These are phyloP conservation scores for Chlorella ohadii DNA, from an alignment of 139 green algal genomes.

Conservation along the genomic window DNA sequence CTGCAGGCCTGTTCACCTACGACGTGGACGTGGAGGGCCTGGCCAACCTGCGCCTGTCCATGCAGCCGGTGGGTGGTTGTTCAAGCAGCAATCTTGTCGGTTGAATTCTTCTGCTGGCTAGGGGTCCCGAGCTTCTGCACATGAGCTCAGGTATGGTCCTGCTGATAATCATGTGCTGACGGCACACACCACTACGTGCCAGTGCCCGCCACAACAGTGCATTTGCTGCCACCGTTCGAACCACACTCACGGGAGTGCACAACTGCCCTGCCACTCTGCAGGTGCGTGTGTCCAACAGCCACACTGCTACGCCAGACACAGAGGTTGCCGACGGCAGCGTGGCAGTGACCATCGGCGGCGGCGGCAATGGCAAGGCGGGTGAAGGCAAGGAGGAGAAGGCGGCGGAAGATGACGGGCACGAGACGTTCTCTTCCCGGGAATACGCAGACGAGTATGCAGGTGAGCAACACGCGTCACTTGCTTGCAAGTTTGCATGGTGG, in stretches of 20 bases:
- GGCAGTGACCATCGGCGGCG: neutral
- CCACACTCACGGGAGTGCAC: too few relatives aligned
- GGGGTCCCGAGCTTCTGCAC: too few relatives aligned
- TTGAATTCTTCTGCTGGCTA: too few relatives aligned
- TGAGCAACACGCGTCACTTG: too few relatives aligned
- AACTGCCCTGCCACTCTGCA: neutral
- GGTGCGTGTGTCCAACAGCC: neutral
- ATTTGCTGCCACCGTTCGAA: too few relatives aligned
- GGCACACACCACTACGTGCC: too few relatives aligned
- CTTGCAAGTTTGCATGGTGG: too few relatives aligned
- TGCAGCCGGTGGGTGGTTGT: neutral
- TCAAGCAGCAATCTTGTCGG: too few relatives aligned
- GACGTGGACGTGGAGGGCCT: slow-evolving; percentile 52
- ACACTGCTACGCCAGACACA: neutral
- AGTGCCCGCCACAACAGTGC: too few relatives aligned
- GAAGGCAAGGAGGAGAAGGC: neutral
- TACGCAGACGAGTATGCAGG: slow-evolving; percentile 22
- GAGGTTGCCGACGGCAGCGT: too few relatives aligned
- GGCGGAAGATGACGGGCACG: neutral
- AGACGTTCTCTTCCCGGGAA: neutral
- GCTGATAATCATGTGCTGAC: too few relatives aligned
- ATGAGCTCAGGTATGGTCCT: too few relatives aligned
- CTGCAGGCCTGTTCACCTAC: slow-evolving; percentile 79
- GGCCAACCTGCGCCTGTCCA: slow-evolving; percentile 10
- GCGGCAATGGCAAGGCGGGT: neutral